These are phyloP conservation scores for Sonneratia alba DNA, from an alignment of 345 rosid genomes.

Conservation along the genomic window DNA sequence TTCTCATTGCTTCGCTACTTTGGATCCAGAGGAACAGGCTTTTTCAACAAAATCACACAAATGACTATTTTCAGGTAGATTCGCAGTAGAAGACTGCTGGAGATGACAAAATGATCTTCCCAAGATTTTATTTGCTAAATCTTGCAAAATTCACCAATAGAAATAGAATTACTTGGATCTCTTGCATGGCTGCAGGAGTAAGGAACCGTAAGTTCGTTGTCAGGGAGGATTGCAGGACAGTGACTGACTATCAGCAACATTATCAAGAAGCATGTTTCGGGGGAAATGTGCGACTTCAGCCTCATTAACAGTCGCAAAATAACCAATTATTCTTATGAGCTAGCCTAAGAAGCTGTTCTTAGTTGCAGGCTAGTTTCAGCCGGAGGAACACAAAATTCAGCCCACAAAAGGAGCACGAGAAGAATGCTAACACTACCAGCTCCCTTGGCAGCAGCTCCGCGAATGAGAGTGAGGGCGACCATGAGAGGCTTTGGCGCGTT, in stretches of 20 bases:
- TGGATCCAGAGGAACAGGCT: neutral
- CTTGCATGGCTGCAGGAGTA: neutral
- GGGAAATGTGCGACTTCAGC: too few species aligned
- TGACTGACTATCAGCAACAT: neutral
- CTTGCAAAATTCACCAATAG: neutral
- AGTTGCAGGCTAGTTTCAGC: neutral
- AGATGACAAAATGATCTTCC: neutral
- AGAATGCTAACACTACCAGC: constrained; percentile 42
- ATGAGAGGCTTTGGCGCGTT: constrained; percentile 27
- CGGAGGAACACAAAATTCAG: too few species aligned
- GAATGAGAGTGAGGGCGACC: constrained; percentile 74
- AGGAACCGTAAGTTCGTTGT: neutral
- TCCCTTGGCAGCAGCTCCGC: constrained; percentile 75
- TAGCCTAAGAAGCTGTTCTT: neutral
- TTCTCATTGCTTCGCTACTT: neutral
- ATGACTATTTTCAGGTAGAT: neutral
- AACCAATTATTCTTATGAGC: neutral
- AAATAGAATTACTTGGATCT: neutral
- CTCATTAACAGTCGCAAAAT: neutral
- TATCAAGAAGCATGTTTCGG: too few species aligned
- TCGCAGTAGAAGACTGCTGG: neutral
- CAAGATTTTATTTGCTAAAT: neutral
- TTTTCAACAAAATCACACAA: neutral
- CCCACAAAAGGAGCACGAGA: neutral
- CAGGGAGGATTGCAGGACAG: neutral